These are phyloP conservation scores for Nowakowskiella sp. DNA, from an alignment of 192 early-diverging fungal genomes.

Conservation along the genomic window DNA sequence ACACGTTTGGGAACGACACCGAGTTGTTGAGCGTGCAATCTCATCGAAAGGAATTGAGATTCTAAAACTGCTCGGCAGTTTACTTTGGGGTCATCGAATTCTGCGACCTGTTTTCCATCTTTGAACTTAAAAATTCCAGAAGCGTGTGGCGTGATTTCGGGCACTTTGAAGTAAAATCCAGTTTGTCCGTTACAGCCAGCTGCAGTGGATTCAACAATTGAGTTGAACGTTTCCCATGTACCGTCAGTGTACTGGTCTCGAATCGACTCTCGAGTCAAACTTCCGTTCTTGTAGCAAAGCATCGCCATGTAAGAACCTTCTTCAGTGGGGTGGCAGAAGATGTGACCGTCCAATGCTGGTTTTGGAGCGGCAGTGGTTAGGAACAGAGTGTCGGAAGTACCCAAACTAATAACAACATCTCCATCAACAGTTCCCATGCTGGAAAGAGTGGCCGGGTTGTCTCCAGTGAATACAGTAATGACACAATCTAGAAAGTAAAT, in stretches of 20 bases:
- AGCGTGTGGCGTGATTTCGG: conserved; percentile 69
- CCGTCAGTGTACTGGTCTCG: conserved; percentile 43
- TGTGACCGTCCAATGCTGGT: conserved; percentile 41
- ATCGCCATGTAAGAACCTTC: conserved; percentile 57
- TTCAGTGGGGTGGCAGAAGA: conserved; percentile 58
- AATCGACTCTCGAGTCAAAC: conserved; percentile 62
- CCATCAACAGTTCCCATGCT: conserved; percentile 40
- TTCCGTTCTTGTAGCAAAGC: conserved; percentile 77
- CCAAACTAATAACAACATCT: conserved; percentile 64
- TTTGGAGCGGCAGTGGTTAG: conserved; percentile 25
- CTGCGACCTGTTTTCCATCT: conserved; percentile 5
- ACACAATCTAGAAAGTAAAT: conserved; percentile 31
- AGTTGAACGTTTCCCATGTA: conserved; percentile 56
- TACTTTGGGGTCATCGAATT: conserved; percentile 7
- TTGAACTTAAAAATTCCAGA: conserved; percentile 59
- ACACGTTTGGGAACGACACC: conserved; percentile 36
- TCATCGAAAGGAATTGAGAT: conserved; percentile 66
- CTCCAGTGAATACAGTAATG: conserved; percentile 66
- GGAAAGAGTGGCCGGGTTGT: conserved; percentile 67
- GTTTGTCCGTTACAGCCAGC: conserved; percentile 18
- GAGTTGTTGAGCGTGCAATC: conserved; percentile 16
- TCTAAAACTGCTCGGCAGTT: conserved; percentile 67
- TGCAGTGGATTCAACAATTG: conserved; percentile 14
- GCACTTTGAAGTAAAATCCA: conserved; percentile 67
- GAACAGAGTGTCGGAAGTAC: conserved; percentile 73